Conservation (phyloP, 345 rosid species). For the Lepidium didymum region DNA sequence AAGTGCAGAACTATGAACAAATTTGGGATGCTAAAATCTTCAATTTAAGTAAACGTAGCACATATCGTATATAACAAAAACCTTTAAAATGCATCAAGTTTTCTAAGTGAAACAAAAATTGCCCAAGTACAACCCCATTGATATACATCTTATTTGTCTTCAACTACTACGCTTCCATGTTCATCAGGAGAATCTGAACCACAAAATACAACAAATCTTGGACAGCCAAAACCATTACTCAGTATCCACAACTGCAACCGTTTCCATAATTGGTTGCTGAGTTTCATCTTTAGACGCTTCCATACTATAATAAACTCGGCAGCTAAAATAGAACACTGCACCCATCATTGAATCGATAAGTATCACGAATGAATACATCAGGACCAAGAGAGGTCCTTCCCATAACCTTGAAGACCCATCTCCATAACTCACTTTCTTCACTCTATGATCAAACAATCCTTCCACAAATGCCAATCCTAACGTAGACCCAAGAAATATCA, state of each 20-base stretch:
- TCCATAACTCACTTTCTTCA: constrained; percentile 80
- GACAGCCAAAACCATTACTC: constrained; percentile 7
- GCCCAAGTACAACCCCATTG: neutral
- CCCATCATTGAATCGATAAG: constrained; percentile 84
- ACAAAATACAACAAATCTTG: neutral
- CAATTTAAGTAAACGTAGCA: neutral
- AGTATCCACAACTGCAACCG: constrained; percentile 21
- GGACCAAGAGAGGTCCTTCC: constrained; percentile 88
- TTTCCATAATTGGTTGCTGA: constrained; percentile 45
- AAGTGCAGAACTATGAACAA: neutral
- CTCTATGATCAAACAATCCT: constrained; percentile 89
- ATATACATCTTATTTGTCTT: constrained; percentile 1
- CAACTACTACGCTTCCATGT: constrained; percentile 1
- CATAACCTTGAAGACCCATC: constrained; percentile 91
- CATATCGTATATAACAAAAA: neutral
- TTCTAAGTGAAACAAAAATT: neutral
- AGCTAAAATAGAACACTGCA: constrained; percentile 81
- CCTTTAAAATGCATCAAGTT: neutral
- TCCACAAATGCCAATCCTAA: constrained; percentile 71
- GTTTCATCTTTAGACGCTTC: constrained; percentile 35
- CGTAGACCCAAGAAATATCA: constrained; percentile 82
- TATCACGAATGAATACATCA: constrained; percentile 81
- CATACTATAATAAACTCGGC: constrained; percentile 57
- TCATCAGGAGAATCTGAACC: neutral
- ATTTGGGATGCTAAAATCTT: neutral